A percentile compares a stretch with the other conserved stretches of the same genome.
Evolutionary conservation across 192 early-diverging fungal genomes (phyloP).

Genomic region (Powellomyces hirtus): DNA sequence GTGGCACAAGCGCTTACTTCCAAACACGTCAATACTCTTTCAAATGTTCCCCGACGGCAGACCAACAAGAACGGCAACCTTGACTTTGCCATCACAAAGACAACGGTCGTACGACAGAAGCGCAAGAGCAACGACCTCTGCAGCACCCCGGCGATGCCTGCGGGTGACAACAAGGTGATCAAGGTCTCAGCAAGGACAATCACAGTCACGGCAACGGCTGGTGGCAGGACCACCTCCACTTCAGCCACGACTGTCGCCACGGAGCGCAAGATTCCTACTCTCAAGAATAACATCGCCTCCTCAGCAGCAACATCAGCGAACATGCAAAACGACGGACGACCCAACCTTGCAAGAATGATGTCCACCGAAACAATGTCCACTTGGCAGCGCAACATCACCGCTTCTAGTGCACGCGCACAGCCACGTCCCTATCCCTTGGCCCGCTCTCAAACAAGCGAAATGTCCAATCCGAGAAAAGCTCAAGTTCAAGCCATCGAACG

Average conservation of each 20-base stretch:
- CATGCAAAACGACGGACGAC: too few species aligned
- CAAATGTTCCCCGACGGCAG: background rate
- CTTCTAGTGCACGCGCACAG: too few species aligned
- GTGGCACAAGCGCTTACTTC: background rate
- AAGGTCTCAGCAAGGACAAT: background rate
- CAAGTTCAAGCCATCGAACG: too few species aligned
- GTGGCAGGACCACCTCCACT: too few species aligned
- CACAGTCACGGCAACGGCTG: background rate
- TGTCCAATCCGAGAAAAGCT: too few species aligned
- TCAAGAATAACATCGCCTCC: too few species aligned
- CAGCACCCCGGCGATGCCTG: background rate
- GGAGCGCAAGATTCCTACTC: too few species aligned
- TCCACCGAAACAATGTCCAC: background rate
- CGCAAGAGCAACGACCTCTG: conserved; percentile 20
- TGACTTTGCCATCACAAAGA: conserved; percentile 5
- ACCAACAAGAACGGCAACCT: background rate
- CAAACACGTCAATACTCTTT: background rate
- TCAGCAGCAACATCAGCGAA: too few species aligned
- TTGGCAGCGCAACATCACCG: background rate
- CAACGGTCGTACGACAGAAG: background rate
- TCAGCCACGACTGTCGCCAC: too few species aligned
- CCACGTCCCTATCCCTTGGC: too few species aligned
- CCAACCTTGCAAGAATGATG: background rate
- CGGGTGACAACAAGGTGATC: background rate
- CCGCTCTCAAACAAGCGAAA: too few species aligned